A percentile compares a stretch with the other conserved stretches of the same genome.
These are phyloP conservation scores for Fistulifera solaris DNA, from an alignment of 108 stramenopile species.

Conservation along the genomic window DNA sequence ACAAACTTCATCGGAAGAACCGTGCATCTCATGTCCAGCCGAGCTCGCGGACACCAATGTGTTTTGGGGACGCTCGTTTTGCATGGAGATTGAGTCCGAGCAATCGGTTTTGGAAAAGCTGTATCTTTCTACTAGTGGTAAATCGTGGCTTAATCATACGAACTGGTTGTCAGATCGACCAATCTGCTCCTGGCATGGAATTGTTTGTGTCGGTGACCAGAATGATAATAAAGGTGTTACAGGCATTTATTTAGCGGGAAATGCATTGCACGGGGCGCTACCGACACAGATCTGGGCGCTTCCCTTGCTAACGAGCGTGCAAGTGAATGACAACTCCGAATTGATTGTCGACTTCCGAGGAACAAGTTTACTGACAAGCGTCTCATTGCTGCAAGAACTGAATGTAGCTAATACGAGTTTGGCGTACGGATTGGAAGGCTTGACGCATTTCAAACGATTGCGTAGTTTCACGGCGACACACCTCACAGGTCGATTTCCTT, in stretches of 20 bases:
- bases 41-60: background rate
- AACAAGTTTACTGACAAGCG: too few relatives aligned
- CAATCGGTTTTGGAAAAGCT: constrained; percentile 10
- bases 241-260: constrained; percentile 25
- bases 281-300: constrained; percentile 13
- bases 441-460: too few relatives aligned
- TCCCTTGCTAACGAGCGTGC: background rate
- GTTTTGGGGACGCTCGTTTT: constrained; percentile 1
- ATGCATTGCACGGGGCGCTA: constrained; percentile 17
- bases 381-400: too few relatives aligned
- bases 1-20: background rate
- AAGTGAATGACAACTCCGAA: too few relatives aligned
- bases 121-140: constrained; percentile 15
- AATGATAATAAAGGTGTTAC: constrained; percentile 14
- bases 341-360: too few relatives aligned
- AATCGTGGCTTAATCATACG: constrained; percentile 7
- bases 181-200: constrained; percentile 27
- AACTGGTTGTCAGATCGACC: constrained; percentile 13
- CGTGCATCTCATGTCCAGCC: constrained; percentile 1
- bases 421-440: too few relatives aligned
- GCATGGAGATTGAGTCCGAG: constrained; percentile 2
- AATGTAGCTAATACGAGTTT: too few relatives aligned
- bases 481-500: too few relatives aligned
- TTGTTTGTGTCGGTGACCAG: constrained; percentile 25
- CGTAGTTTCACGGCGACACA: too few relatives aligned